Percentiles rank a stretch among this genome's conserved stretches.
These are phyloP conservation scores for Corinectria fuckeliana DNA, from an alignment of 2,329 filamentous ascomycete species.

Conservation along the genomic window DNA sequence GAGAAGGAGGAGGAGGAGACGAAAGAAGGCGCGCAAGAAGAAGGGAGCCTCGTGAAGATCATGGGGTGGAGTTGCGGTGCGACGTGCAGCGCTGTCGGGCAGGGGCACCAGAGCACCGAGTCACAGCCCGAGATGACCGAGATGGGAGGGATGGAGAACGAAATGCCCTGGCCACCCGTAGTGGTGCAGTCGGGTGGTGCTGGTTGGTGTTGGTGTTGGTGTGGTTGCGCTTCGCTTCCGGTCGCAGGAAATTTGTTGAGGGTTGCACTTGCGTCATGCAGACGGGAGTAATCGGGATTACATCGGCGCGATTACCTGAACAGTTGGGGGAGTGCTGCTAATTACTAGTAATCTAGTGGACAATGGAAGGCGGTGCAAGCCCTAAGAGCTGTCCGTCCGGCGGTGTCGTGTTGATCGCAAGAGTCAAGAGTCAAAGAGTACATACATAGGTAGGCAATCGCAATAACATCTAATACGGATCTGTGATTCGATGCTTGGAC, in stretches of 20 bases:
- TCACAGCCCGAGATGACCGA: too few relatives aligned
- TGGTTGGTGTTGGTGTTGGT: neutral
- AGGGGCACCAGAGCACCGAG: too few relatives aligned
- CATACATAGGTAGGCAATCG: neutral
- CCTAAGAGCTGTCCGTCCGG: neutral
- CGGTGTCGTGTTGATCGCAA: too few relatives aligned
- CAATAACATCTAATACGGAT: too few relatives aligned
- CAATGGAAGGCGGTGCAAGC: neutral
- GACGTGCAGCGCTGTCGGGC: neutral
- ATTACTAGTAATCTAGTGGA: neutral
- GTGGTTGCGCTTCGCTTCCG: too few relatives aligned
- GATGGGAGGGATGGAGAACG: too few relatives aligned
- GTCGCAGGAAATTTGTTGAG: conserved; percentile 20
- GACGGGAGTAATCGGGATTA: conserved; percentile 11
- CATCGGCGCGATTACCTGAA: neutral
- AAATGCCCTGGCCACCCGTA: too few relatives aligned
- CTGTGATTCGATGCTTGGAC: neutral
- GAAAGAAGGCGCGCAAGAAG: conserved; percentile 21
- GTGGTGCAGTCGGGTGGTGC: neutral
- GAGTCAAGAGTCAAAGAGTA: neutral
- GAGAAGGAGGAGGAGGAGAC: conserved; percentile 4
- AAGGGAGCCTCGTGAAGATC: conserved; percentile 33
- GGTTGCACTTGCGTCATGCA: conserved; percentile 21
- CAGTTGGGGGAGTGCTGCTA: too few relatives aligned
- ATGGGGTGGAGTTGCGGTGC: conserved; percentile 20